Base-by-base conservation (phyloP, 176 grass and related monocot species). In the Hsuehochloa calcarea region DNA sequence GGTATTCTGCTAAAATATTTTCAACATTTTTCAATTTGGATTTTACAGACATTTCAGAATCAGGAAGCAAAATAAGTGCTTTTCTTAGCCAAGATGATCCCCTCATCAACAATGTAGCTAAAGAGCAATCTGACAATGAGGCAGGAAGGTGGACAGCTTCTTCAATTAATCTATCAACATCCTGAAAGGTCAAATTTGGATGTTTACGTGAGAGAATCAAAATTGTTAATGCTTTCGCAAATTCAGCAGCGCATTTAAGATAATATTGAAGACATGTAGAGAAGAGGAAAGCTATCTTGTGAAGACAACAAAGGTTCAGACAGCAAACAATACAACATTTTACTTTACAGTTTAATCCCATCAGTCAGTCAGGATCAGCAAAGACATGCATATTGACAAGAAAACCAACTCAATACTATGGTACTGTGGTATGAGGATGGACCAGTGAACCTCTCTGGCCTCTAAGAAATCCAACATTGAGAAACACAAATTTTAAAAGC, bases 151-250 rank as follows among this genome's bases (percentile, higher is more conserved):
- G 71, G 74, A 80, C 82, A 49, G 75, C 80, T 83, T 86, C 92
- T 86, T 89, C 81, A 74, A 93, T 77, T 91, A 89, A 88, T 88
- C 63, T 84, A 87, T 91, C 95, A 80, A 93, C 89, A 78, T 94
- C 92, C 92, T 97, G 85, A 80, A 92, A 80, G 52, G 46, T 78
- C 62, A 82, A 78, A 75, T 77, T 82, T 84, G 78, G 59, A 61
- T 90, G 25, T 44, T 47, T 41, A 25, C 58, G 35, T 7, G 12
- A 60, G 59, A 74, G 23, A 8, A 65, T 9, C 27, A 19, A 16
- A 50, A 50, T 54, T 54, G 50, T 5, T 54, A 54, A 54, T 54
- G 51, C 17, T 54, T 54, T 54, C 17, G 1, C 51, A 54, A 54
- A 54, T 54, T 16, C 51, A 54, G 51, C 51, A 54, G 14, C 51